Evolutionary conservation across 352 stramenopile genomes (phyloP), one percentile per base, ranked within the genome.

Genomic region (Globisporangium irregulare): DNA sequence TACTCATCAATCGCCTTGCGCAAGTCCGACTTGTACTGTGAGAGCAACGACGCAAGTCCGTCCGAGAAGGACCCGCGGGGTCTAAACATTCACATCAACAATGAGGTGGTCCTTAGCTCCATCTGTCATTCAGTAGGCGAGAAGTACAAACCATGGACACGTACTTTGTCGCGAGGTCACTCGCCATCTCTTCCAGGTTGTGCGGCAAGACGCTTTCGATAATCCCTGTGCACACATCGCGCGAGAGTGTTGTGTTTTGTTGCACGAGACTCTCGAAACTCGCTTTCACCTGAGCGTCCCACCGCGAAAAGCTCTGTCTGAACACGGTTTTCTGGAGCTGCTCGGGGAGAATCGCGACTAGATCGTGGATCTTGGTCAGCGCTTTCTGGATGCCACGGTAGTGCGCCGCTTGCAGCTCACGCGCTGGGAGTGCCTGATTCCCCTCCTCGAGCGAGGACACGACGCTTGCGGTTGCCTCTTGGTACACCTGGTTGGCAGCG

Each of bases 21-120:
- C 29, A 92, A 58, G 67, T 89, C 78, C 20, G 78, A 81, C 66
- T 88, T 84, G 69, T 89, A 90, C 65, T 89, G 76, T 22, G 78
- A 82, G 32, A 90, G 61, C 36, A 84, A 53, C n/a, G 67, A 64
- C 29, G 80, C 55, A 1, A 92, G 68, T 1, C 79, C 79, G 62
- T 90, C 81, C 0, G 74, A 74, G 63, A 92, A 92, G 2, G 74
- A 75, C 0, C 82, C 77, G 24, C 78, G 81, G 27, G 78, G 43
- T 54, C 72, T 75, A 50, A 12, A 14, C 14, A 64, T 18, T 34
- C 4, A 36, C 1, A 66, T 1, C 64, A 27, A 12, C 43, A 24
- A 29, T 15, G 29, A 41, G 29, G n/a, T 10, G 36, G 10, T 56
- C 18, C 3, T 29, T 12, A 38, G 34, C 3, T 3, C 36, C 22